Conservation (phyloP, 495 filamentous ascomycete genomes). For the Penicillium goetzii region DNA sequence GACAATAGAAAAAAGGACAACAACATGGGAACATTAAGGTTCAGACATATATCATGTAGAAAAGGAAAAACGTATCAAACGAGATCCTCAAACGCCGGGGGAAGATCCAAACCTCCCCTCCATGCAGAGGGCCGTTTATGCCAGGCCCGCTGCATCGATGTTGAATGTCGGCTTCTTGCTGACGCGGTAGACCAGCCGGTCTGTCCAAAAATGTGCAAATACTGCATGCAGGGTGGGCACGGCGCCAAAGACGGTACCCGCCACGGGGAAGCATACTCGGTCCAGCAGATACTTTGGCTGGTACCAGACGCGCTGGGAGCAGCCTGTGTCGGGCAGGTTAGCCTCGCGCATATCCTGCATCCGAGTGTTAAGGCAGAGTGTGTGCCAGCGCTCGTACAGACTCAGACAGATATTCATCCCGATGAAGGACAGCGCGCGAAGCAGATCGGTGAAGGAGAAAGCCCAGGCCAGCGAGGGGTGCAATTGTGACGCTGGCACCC, state of each 20-base stretch:
- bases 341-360: slow-evolving; percentile 67
- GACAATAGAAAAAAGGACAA: background rate
- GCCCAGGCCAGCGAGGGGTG: slow-evolving; percentile 56
- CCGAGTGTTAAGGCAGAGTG: slow-evolving; percentile 54
- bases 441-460: slow-evolving; percentile 58
- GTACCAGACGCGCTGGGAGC: slow-evolving; percentile 56
- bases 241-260: slow-evolving; percentile 63
- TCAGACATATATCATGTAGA: slow-evolving; percentile 2
- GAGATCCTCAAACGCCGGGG: background rate
- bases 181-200: slow-evolving; percentile 66
- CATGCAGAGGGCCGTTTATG: slow-evolving; percentile 9
- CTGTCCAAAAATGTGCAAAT: slow-evolving; percentile 67
- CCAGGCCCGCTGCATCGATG: slow-evolving; percentile 18
- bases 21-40: slow-evolving; percentile 5
- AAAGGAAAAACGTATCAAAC: background rate
- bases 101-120: background rate
- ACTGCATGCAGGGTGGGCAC: slow-evolving; percentile 66
- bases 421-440: slow-evolving; percentile 61
- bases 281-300: slow-evolving; percentile 53
- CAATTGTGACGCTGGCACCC: slow-evolving; percentile 48
- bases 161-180: slow-evolving; percentile 60
- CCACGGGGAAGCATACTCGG: slow-evolving; percentile 61
- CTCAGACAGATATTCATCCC: slow-evolving; percentile 61
- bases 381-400: slow-evolving; percentile 66
- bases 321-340: slow-evolving; percentile 62